Evolutionary conservation across 805 yeast species (phyloP).

Genomic region (Candida lessepsii): DNA sequence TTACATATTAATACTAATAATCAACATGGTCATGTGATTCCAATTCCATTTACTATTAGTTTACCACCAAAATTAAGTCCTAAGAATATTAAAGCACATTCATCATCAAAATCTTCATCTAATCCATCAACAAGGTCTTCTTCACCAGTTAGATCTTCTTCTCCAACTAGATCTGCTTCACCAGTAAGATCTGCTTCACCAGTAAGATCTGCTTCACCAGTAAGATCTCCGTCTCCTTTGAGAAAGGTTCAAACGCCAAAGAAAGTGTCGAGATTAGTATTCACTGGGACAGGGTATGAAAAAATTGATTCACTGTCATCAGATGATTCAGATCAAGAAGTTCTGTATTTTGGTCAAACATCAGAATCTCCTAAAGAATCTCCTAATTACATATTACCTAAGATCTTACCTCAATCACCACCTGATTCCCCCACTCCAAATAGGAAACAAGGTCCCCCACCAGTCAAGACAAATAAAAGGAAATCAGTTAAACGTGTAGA

Average conservation of each 20-base stretch:
- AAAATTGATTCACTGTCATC: slow-evolving; percentile 27
- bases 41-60: slow-evolving; percentile 41
- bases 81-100: slow-evolving; percentile 17
- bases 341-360: background rate
- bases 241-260: too few relatives aligned
- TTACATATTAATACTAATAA: slow-evolving; percentile 32
- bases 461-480: slow-evolving; percentile 24
- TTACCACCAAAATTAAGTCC: slow-evolving; percentile 42
- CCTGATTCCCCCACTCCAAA: slow-evolving; percentile 10
- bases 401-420: slow-evolving; percentile 5
- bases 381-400: background rate
- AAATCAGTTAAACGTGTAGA: slow-evolving; percentile 25
- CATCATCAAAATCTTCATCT: slow-evolving; percentile 8
- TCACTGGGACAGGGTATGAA: slow-evolving; percentile 37
- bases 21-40: slow-evolving; percentile 30
- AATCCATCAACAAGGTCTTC: slow-evolving; percentile 3
- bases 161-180: slow-evolving; percentile 7
- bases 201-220: slow-evolving; percentile 9
- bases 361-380: background rate
- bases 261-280: slow-evolving; percentile 17
- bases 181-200: slow-evolving; percentile 8
- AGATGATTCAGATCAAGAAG: slow-evolving; percentile 11
- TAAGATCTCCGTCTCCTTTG: slow-evolving; percentile 8
- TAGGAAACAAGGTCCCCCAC: slow-evolving; percentile 24
- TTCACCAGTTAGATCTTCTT: slow-evolving; percentile 5